Evolutionary conservation across 805 yeast species (phyloP).

Genomic region (Yarrowia alimentaria): DNA sequence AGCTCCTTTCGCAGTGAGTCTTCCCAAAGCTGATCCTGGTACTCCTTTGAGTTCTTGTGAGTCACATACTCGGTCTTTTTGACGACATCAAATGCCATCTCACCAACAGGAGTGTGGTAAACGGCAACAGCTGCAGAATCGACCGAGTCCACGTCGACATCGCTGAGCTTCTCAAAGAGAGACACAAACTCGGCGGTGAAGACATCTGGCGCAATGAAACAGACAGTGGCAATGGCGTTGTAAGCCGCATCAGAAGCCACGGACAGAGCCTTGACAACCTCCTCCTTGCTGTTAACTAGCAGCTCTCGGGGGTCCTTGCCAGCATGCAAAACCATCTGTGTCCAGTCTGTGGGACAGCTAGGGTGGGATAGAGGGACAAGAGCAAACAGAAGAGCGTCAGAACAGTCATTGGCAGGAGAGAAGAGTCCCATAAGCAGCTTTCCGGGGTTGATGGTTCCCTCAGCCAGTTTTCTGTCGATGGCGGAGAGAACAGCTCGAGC

Average conservation of each 20-base stretch:
- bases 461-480: neutral
- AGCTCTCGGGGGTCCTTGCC: constrained; percentile 8
- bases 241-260: neutral
- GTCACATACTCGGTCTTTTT: constrained; percentile 44
- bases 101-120: constrained; percentile 69
- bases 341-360: too few relatives aligned
- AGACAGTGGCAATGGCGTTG: constrained; percentile 43
- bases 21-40: constrained; percentile 88
- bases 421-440: neutral
- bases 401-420: constrained; percentile 4
- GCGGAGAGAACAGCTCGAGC: constrained; percentile 12
- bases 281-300: constrained; percentile 2
- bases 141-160: constrained; percentile 39
- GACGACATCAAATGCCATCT: constrained; percentile 62
- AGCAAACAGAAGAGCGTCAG: constrained; percentile 7
- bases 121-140: constrained; percentile 53
- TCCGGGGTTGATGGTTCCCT: too few relatives aligned
- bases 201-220: constrained; percentile 57
- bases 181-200: constrained; percentile 56
- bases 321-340: constrained; percentile 11
- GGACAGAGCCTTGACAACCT: neutral
- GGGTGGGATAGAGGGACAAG: too few relatives aligned
- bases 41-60: constrained; percentile 76
- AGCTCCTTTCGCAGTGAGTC: constrained; percentile 74
- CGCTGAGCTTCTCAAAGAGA: constrained; percentile 43